Conservation (phyloP, 768 basidiomycete genomes). For the Suillus bovinus region DNA sequence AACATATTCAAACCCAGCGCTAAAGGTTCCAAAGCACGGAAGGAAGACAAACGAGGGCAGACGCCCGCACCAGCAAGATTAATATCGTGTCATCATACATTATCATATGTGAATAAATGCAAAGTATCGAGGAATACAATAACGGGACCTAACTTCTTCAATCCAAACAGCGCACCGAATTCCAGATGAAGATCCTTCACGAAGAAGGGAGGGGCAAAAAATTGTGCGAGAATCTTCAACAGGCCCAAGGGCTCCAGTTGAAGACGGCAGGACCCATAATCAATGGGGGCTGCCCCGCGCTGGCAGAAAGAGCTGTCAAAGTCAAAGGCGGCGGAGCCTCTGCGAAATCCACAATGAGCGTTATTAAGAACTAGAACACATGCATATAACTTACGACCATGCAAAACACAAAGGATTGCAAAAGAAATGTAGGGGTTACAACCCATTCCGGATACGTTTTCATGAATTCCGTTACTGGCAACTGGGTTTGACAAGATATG, state of each 20-base stretch:
- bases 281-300: not conserved
- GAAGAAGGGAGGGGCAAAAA: constrained; percentile 37
- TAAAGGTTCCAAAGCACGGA: too few species aligned
- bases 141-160: not conserved
- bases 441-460: not conserved
- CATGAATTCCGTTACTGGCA: not conserved
- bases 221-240: constrained; percentile 30
- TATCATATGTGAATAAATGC: not conserved
- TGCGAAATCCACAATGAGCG: not conserved
- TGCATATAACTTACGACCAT: not conserved
- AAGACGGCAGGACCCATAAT: not conserved
- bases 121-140: not conserved
- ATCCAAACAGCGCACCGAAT: not conserved
- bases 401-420: not conserved
- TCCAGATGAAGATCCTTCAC: constrained; percentile 25
- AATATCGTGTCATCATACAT: too few species aligned
- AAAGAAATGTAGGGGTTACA: not conserved
- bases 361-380: not conserved
- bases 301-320: not conserved
- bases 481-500: not conserved
- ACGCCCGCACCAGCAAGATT: not conserved
- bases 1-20: too few species aligned
- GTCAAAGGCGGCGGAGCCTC: not conserved
- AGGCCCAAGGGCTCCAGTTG: constrained; percentile 4
- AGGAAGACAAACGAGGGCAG: too few species aligned